These are phyloP conservation scores for Phialemoniopsis sp. DNA, from an alignment of 2,329 filamentous ascomycete species.

Conservation along the genomic window DNA sequence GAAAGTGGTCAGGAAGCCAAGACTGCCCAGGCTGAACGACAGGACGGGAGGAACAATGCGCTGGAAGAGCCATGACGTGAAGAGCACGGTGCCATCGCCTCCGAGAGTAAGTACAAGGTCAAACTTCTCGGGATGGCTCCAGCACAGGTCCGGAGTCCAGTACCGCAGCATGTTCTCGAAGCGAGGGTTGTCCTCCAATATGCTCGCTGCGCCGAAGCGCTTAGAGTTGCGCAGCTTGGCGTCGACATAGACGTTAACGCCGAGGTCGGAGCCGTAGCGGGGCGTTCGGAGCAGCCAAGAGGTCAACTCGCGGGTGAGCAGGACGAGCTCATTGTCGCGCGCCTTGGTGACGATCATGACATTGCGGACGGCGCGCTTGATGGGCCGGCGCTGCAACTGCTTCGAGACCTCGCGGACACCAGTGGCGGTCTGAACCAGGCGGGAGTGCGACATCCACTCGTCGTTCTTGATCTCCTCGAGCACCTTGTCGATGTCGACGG, in stretches of 20 bases:
- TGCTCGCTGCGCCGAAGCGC: slow-evolving; percentile 73
- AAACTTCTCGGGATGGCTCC: slow-evolving; percentile 89
- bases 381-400: slow-evolving; percentile 86
- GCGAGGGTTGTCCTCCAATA: slow-evolving; percentile 69
- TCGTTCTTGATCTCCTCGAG: slow-evolving; percentile 87
- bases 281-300: slow-evolving; percentile 86
- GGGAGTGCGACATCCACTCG: slow-evolving; percentile 88
- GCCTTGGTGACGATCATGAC: slow-evolving; percentile 99
- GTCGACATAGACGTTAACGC: slow-evolving; percentile 97
- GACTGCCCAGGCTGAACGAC: slow-evolving; percentile 77
- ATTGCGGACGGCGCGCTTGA: slow-evolving; percentile 86
- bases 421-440: slow-evolving; percentile 91
- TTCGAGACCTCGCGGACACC: slow-evolving; percentile 94
- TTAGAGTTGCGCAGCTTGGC: slow-evolving; percentile 85
- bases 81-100: slow-evolving; percentile 82
- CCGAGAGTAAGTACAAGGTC: slow-evolving; percentile 88
- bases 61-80: slow-evolving; percentile 90
- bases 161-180: slow-evolving; percentile 85
- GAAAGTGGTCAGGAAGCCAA: slow-evolving; percentile 87
- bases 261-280: slow-evolving; percentile 83
- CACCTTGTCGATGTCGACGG: slow-evolving; percentile 91
- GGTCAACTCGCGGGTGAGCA: slow-evolving; percentile 81
- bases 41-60: slow-evolving; percentile 80
- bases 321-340: slow-evolving; percentile 87
- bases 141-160: slow-evolving; percentile 96